Base-by-base conservation (phyloP, 2,329 filamentous ascomycete genomes). In the Aspergillus fructus region DNA sequence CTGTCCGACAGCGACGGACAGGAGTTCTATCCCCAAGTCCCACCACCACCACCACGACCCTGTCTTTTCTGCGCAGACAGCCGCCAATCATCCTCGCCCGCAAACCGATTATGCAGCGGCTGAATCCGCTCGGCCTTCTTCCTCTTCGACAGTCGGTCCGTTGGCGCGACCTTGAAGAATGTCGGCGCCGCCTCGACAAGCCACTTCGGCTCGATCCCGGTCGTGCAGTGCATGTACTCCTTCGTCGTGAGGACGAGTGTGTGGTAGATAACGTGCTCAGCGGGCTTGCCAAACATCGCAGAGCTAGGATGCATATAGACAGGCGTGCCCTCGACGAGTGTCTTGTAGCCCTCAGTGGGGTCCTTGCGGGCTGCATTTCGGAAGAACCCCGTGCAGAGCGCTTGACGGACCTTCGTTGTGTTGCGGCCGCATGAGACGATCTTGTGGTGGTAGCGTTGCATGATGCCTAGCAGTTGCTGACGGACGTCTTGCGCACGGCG, bases 151-250 rank as follows among this genome's bases (percentile, higher is more conserved):
- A 99, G 76, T 55, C 85, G 82, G 71, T 97, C 91, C 37, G 89
- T 93, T 0, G 90, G 87, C 17, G 94, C 93, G 4, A 97, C 91
- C 83, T 96, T 96, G 86, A 97, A 99, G 80, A 97, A 99, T 0
- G 92, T 97, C 9, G 96, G 94, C n/a, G 96, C 94, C 12, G 93
- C 93, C 68, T 97, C 93, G 1, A 97, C 92, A 21, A 99, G 83
- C 86, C 85, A 88, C 74, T 96, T 96, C 8, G 94, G 93, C 76
- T 99, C 94, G 68, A 99, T 97, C 4, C 85, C 85, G 3, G 91
- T 96, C 13, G 92, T 94, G 71, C 86, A 90, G 69, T 96, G 93
- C 94, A 99, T 97, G 76, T 97, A 99, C 78, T 99, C 94, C 78
- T 96, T 93, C n/a, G 76, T 79, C 5, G 78, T 81, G 37, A 81